Conservation (phyloP, 208 protist species). For the Wallacemonas sp. region DNA sequence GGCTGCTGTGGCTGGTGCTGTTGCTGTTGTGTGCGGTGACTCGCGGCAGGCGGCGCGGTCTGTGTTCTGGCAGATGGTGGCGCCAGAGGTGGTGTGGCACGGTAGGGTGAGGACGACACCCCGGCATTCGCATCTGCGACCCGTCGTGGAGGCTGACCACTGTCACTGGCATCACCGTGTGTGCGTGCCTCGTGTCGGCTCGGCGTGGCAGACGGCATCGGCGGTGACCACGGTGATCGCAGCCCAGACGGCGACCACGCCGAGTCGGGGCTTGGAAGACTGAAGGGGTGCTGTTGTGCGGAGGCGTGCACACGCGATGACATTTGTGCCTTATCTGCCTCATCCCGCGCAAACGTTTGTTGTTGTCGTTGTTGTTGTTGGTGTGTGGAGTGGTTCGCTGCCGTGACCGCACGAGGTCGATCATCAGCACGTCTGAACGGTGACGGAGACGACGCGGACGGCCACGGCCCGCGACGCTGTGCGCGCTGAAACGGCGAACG, state of each 20-base stretch:
- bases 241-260: neutral
- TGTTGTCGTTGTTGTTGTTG: neutral
- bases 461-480: too few species aligned
- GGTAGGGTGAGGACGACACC: neutral
- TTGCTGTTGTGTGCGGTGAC: neutral
- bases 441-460: neutral
- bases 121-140: neutral
- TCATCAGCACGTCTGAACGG: neutral
- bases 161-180: neutral
- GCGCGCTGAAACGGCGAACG: too few species aligned
- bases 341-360: neutral
- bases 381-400: too few species aligned
- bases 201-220: neutral
- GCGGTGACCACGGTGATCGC: conserved; percentile 3
- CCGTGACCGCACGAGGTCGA: neutral
- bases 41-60: too few species aligned
- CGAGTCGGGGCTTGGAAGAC: neutral
- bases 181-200: neutral
- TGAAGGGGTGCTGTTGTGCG: too few species aligned
- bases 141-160: neutral
- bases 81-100: neutral
- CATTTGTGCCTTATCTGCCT: neutral
- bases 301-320: neutral
- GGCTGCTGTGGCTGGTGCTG: neutral
- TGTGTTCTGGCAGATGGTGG: too few species aligned